Evolutionary conservation across 805 yeast genomes (phyloP).

Genomic region (Candida maesae): DNA sequence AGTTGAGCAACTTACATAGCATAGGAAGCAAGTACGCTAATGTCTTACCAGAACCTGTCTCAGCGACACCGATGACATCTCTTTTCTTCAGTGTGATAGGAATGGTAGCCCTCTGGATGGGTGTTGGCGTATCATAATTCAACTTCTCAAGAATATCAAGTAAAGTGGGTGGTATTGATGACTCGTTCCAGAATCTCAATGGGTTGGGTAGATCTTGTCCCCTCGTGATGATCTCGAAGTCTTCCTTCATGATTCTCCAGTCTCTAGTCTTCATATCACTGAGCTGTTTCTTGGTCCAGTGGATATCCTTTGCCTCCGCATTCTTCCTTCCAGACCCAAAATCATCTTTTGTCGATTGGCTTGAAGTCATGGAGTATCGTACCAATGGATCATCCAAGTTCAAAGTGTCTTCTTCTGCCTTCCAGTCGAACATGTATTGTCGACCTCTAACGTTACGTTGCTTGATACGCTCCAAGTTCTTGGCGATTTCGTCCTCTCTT

Average conservation of each 20-base stretch:
- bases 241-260: constrained; percentile 86
- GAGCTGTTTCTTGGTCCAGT: constrained; percentile 68
- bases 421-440: constrained; percentile 70
- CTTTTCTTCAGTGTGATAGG: constrained; percentile 58
- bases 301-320: constrained; percentile 20
- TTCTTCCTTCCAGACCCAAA: constrained; percentile 1
- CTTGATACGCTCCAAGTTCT: constrained; percentile 2
- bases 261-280: constrained; percentile 73
- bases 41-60: constrained; percentile 96
- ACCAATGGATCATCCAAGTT: constrained; percentile 32
- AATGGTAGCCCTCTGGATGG: constrained; percentile 86
- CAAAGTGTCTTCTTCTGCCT: constrained; percentile 61
- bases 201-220: constrained; percentile 48
- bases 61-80: constrained; percentile 88
- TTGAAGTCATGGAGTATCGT: constrained; percentile 8
- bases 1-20: constrained; percentile 46
- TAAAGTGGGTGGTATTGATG: constrained; percentile 42
- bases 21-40: constrained; percentile 77
- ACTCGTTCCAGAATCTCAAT: constrained; percentile 70
- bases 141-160: constrained; percentile 36
- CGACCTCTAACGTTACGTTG: constrained; percentile 7
- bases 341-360: background rate
- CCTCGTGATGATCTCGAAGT: constrained; percentile 59
- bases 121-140: constrained; percentile 69
- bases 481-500: background rate